phyloP scores from a whole-genome alignment of 2,329 filamentous ascomycete genomes.

The Xylaria polymorpha region DNA sequence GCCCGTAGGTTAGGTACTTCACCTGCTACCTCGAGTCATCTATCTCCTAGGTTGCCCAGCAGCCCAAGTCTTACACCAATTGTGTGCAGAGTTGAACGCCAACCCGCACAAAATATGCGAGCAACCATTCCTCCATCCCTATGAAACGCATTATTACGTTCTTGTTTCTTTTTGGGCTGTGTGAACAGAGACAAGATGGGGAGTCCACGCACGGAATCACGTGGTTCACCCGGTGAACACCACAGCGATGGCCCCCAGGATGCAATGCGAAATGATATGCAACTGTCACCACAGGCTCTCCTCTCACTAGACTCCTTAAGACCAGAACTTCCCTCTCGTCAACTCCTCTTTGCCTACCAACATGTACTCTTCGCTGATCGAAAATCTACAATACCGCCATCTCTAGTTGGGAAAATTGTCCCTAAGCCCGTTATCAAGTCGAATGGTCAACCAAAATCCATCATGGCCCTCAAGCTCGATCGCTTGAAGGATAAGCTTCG shows the following conservation, averaged over 20 bases:
- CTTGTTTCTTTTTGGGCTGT: background rate
- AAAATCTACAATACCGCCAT: conserved; percentile 1
- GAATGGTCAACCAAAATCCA: conserved; percentile 20
- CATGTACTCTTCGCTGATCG: conserved; percentile 26
- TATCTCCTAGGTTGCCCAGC: conserved; percentile 1
- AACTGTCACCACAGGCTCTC: conserved; percentile 31
- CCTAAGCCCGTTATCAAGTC: background rate
- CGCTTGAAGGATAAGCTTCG: conserved; percentile 28
- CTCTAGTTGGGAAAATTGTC: conserved; percentile 1
- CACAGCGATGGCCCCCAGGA: conserved; percentile 19
- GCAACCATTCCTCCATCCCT: conserved; percentile 10
- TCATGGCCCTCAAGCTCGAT: conserved; percentile 28
- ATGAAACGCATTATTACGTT: conserved; percentile 14
- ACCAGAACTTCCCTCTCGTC: conserved; percentile 23
- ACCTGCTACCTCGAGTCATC: background rate
- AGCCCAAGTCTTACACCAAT: background rate
- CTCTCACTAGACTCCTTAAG: conserved; percentile 36
- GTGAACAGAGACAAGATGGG: conserved; percentile 17
- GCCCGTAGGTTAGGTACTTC: too few relatives aligned
- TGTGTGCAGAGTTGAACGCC: conserved; percentile 2
- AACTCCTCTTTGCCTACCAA: conserved; percentile 40
- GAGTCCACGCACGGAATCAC: background rate
- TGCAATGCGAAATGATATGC: conserved; percentile 16
- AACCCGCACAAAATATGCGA: conserved; percentile 19
- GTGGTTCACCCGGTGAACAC: background rate